A percentile compares a stretch with the other conserved stretches of the same genome.
These are phyloP conservation scores for Colletotrichum shisoi DNA, from an alignment of 2,329 filamentous ascomycete species.

Conservation along the genomic window DNA sequence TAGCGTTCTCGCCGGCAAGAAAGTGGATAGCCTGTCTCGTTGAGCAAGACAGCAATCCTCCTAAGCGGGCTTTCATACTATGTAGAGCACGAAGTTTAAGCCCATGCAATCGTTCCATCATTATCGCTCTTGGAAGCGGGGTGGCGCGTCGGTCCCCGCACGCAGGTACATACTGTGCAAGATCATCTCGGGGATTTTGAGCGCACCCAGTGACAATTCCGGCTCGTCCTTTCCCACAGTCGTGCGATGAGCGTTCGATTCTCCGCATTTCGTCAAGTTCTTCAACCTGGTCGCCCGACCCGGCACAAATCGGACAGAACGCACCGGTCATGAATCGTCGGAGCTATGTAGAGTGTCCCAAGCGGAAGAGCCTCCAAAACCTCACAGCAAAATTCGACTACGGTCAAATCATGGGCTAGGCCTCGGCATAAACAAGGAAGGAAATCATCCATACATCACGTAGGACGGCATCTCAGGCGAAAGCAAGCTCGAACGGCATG, in stretches of 20 bases:
- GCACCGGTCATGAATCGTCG: neutral
- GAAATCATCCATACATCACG: neutral
- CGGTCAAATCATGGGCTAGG: neutral
- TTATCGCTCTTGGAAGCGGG: slow-evolving; percentile 17
- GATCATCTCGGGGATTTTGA: slow-evolving; percentile 37
- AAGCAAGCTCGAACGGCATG: neutral
- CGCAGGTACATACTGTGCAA: slow-evolving; percentile 25
- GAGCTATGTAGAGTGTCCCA: neutral
- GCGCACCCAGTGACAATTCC: slow-evolving; percentile 5
- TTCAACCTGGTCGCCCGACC: neutral
- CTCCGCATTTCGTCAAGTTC: slow-evolving; percentile 20
- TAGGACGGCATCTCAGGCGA: neutral
- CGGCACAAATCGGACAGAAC: neutral
- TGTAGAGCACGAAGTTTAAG: neutral
- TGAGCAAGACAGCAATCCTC: slow-evolving; percentile 21
- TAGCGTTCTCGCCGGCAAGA: slow-evolving; percentile 34
- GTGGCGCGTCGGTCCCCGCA: slow-evolving; percentile 9
- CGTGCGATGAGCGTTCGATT: slow-evolving; percentile 32
- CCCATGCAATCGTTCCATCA: slow-evolving; percentile 24
- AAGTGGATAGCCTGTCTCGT: slow-evolving; percentile 16
- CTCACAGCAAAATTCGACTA: neutral
- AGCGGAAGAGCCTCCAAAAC: neutral
- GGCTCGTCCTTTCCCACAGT: slow-evolving; percentile 21
- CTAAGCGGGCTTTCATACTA: neutral
- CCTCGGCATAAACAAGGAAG: neutral